Evolutionary conservation across 768 basidiomycete species (phyloP).

Genomic region (Termitomyces sp.): DNA sequence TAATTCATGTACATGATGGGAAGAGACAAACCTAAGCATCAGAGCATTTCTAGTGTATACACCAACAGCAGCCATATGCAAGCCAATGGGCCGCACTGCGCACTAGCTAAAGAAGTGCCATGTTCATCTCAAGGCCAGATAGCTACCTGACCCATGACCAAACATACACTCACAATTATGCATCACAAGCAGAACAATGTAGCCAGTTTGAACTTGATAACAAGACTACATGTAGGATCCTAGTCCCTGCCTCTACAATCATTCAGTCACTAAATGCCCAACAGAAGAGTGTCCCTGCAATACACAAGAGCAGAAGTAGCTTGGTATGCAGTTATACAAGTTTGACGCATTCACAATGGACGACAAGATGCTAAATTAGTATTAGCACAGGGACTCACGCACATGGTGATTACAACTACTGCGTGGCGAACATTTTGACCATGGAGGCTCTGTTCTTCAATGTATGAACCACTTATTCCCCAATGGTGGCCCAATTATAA

Average conservation of each 20-base stretch:
- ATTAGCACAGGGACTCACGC: too few relatives aligned
- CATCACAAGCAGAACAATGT: too few relatives aligned
- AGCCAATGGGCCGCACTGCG: constrained; percentile 58
- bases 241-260: too few relatives aligned
- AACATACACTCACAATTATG: constrained; percentile 35
- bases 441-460: constrained; percentile 94
- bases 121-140: neutral
- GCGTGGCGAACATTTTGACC: constrained; percentile 7
- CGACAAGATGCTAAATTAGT: too few relatives aligned
- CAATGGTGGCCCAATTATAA: constrained; percentile 1
- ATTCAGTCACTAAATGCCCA: neutral
- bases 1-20: neutral
- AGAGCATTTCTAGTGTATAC: constrained; percentile 59
- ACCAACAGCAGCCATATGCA: constrained; percentile 54
- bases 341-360: too few relatives aligned
- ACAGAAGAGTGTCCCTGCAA: too few relatives aligned
- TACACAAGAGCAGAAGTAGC: too few relatives aligned
- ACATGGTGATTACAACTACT: neutral
- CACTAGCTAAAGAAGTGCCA: constrained; percentile 34
- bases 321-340: too few relatives aligned
- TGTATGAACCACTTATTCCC: constrained; percentile 38
- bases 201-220: too few relatives aligned
- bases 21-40: constrained; percentile 44
- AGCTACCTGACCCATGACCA: neutral
- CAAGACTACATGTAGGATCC: too few relatives aligned